Percentiles rank a stretch among this genome's conserved stretches.
These are phyloP conservation scores for Fusarium brevicatenulatum DNA, from an alignment of 2,329 filamentous ascomycete genomes.

Conservation along the genomic window DNA sequence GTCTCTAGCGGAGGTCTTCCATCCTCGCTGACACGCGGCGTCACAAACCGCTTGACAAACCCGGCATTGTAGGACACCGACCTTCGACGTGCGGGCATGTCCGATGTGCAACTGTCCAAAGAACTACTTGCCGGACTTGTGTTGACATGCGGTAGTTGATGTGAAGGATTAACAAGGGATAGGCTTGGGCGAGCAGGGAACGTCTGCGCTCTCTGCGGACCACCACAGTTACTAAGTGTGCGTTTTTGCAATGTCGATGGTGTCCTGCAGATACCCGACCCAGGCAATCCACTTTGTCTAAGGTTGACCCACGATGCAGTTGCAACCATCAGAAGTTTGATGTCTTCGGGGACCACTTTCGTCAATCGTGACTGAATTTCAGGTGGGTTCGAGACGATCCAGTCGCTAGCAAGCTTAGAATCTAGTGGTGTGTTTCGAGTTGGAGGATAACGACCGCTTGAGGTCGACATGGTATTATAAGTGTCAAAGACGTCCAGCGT, in stretches of 20 bases:
- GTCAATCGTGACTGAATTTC: constrained; percentile 46
- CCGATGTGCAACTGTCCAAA: constrained; percentile 27
- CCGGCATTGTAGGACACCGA: constrained; percentile 42
- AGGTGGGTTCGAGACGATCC: constrained; percentile 31
- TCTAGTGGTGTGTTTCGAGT: constrained; percentile 50
- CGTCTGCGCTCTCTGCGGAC: constrained; percentile 33
- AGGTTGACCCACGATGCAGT: constrained; percentile 53
- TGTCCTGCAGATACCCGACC: constrained; percentile 45
- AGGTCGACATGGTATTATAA: constrained; percentile 68
- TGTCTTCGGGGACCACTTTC: constrained; percentile 46
- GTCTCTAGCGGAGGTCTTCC: constrained; percentile 36
- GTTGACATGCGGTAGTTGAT: constrained; percentile 26
- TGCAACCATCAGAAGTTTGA: constrained; percentile 52
- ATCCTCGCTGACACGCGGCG: constrained; percentile 40
- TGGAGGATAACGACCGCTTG: constrained; percentile 60
- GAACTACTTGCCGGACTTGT: constrained; percentile 33
- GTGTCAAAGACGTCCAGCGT: constrained; percentile 75
- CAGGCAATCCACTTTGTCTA: constrained; percentile 51
- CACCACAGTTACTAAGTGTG: constrained; percentile 30
- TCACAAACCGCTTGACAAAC: constrained; percentile 41
- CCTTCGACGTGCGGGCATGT: constrained; percentile 37
- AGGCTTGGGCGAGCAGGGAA: constrained; percentile 36
- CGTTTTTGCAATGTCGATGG: constrained; percentile 42
- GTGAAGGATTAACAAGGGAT: constrained; percentile 20
- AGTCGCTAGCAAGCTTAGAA: constrained; percentile 32